Conservation (phyloP, 441 rosid genomes). For the Erodium moschatum region DNA sequence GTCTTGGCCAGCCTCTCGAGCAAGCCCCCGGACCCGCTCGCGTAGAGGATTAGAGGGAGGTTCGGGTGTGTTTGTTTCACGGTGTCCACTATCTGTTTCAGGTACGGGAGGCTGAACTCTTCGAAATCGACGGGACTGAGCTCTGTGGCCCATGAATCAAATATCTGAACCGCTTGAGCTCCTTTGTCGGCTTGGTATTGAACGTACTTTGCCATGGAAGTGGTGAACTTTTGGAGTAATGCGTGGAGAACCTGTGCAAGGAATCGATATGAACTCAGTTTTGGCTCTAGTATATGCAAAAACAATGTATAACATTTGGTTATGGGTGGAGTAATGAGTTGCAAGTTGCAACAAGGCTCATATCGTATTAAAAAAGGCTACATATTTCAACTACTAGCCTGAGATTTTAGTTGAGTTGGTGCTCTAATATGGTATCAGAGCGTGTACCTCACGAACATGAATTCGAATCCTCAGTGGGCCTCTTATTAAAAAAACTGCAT, state of each 20-base stretch:
- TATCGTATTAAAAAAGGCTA: too few relatives aligned
- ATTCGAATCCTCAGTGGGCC: too few relatives aligned
- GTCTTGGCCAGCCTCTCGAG: slow-evolving; percentile 79
- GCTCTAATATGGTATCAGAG: too few relatives aligned
- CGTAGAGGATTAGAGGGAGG: slow-evolving; percentile 79
- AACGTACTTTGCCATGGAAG: slow-evolving; percentile 76
- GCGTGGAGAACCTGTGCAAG: slow-evolving; percentile 60
- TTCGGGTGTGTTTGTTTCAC: slow-evolving; percentile 79
- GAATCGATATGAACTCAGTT: slow-evolving; percentile 8
- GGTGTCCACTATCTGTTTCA: slow-evolving; percentile 70
- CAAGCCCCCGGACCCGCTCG: slow-evolving; percentile 89
- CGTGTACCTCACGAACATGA: too few relatives aligned
- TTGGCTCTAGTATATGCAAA: background rate
- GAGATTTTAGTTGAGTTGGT: too few relatives aligned
- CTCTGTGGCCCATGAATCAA: slow-evolving; percentile 96
- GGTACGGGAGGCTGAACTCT: slow-evolving; percentile 78
- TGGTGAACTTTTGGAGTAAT: slow-evolving; percentile 69
- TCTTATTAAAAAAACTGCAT: too few relatives aligned
- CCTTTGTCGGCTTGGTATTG: slow-evolving; percentile 76
- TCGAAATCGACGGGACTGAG: slow-evolving; percentile 93
- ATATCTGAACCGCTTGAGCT: slow-evolving; percentile 96
- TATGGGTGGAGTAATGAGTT: background rate
- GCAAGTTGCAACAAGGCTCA: background rate
- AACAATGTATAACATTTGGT: background rate
- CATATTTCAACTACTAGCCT: too few relatives aligned